phyloP scores from a whole-genome alignment of 306 rosid species.

The Sechiopsis laciniata region DNA sequence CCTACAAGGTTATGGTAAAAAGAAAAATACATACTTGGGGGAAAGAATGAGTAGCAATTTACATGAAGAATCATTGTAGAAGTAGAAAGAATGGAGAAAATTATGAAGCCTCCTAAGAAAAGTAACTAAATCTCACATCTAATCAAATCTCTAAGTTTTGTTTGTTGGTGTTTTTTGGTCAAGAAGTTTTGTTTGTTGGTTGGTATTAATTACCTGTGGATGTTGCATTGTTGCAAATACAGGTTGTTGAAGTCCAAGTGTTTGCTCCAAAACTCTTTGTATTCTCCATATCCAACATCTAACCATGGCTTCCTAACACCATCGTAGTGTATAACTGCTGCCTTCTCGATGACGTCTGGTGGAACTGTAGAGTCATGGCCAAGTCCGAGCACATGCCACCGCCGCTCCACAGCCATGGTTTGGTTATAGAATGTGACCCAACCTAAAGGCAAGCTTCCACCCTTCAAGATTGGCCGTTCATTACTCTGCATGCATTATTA shows the following conservation, averaged over 20 bases:
- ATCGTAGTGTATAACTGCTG: constrained; percentile 82
- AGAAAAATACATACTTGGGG: constrained; percentile 24
- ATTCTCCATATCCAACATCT: constrained; percentile 64
- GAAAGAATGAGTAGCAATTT: constrained; percentile 39
- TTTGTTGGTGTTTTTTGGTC: too few relatives aligned
- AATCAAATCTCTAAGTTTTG: neutral
- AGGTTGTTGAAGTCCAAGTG: constrained; percentile 50
- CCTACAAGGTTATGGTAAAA: constrained; percentile 26
- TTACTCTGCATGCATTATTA: constrained; percentile 46
- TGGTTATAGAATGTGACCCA: constrained; percentile 85
- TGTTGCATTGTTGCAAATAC: constrained; percentile 77
- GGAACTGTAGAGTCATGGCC: constrained; percentile 48
- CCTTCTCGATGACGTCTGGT: constrained; percentile 45
- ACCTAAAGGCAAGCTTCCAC: constrained; percentile 79
- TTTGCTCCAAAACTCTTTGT: constrained; percentile 68
- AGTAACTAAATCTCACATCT: constrained; percentile 16
- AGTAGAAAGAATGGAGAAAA: constrained; percentile 41
- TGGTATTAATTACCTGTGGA: constrained; percentile 47
- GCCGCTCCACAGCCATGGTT: constrained; percentile 54
- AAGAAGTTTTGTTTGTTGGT: neutral
- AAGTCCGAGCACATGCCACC: constrained; percentile 82
- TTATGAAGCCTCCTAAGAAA: constrained; percentile 20
- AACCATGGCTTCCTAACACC: constrained; percentile 96
- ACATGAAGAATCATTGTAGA: constrained; percentile 50
- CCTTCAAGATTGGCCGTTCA: constrained; percentile 55